Conservation (phyloP, 1,139 yeast species). For the Pichia norvegensis region DNA sequence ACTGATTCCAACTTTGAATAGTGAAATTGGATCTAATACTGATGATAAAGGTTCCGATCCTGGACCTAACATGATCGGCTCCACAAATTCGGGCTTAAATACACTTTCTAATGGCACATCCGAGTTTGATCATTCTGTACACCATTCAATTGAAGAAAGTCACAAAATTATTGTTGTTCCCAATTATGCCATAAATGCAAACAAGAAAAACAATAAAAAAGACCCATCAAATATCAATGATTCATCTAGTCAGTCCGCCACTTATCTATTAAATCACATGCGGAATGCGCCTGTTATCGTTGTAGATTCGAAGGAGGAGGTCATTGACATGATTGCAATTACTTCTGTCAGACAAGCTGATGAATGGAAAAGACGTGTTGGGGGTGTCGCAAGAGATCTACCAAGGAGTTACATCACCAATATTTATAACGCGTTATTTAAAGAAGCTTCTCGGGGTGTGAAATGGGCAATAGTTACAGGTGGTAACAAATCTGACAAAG, state of each 20-base stretch:
- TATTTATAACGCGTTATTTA: conserved; percentile 61
- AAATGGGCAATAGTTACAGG: conserved; percentile 70
- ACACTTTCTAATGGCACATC: background rate
- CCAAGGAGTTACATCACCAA: conserved; percentile 73
- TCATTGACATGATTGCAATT: conserved; percentile 69
- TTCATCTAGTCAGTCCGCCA: conserved; percentile 56
- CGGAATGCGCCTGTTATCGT: conserved; percentile 63
- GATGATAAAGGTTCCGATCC: conserved; percentile 2
- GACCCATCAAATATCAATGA: conserved; percentile 79
- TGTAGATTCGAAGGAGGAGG: conserved; percentile 76
- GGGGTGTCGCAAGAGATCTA: conserved; percentile 56
- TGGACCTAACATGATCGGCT: background rate
- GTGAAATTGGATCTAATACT: conserved; percentile 22
- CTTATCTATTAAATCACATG: conserved; percentile 45
- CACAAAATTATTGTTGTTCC: conserved; percentile 58
- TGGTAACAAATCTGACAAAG: conserved; percentile 65
- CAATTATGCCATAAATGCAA: conserved; percentile 63
- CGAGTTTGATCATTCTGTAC: background rate
- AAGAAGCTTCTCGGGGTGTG: conserved; percentile 64
- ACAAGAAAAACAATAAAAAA: conserved; percentile 64
- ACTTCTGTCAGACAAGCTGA: conserved; percentile 73
- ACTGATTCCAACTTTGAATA: conserved; percentile 40
- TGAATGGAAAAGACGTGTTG: conserved; percentile 83
- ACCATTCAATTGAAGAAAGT: conserved; percentile 24
- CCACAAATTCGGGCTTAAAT: background rate